Evolutionary conservation across 164 flowering plant species (phyloP).

Genomic region (Stephania cephalantha): DNA sequence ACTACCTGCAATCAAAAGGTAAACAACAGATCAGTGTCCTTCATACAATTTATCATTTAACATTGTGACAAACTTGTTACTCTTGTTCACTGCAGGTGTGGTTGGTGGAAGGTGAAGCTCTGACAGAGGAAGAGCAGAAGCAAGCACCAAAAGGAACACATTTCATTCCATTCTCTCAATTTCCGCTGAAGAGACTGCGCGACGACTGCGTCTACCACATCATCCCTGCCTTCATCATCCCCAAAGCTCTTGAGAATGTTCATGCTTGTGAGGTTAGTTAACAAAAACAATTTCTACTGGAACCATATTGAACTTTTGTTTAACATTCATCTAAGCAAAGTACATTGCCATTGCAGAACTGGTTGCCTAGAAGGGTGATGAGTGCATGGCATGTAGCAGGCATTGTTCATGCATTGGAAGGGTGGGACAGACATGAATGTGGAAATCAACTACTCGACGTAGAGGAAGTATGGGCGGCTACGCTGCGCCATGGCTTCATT

Average conservation of each 20-base stretch:
- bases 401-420: constrained; percentile 42
- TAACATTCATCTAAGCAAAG: no score
- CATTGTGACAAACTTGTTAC: neutral
- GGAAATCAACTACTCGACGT: constrained; percentile 22
- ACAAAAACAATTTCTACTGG: neutral
- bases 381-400: constrained; percentile 49
- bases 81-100: constrained; percentile 31
- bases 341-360: constrained; percentile 25
- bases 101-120: constrained; percentile 44
- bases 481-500: constrained; percentile 33
- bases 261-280: constrained; percentile 66
- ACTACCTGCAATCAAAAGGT: constrained; percentile 15
- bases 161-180: constrained; percentile 45
- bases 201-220: constrained; percentile 46
- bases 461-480: constrained; percentile 34
- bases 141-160: constrained; percentile 39
- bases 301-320: neutral
- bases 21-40: neutral
- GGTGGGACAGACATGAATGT: constrained; percentile 43
- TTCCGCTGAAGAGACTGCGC: constrained; percentile 37
- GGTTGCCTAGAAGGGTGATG: constrained; percentile 48
- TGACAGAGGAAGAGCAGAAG: constrained; percentile 34
- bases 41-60: neutral
- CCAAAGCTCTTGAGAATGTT: constrained; percentile 40
- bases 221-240: constrained; percentile 57